Evolutionary conservation across 2,329 filamentous ascomycete genomes (phyloP), one percentile per base, ranked within the genome.

Genomic region (Verticillium nonalfalfae): DNA sequence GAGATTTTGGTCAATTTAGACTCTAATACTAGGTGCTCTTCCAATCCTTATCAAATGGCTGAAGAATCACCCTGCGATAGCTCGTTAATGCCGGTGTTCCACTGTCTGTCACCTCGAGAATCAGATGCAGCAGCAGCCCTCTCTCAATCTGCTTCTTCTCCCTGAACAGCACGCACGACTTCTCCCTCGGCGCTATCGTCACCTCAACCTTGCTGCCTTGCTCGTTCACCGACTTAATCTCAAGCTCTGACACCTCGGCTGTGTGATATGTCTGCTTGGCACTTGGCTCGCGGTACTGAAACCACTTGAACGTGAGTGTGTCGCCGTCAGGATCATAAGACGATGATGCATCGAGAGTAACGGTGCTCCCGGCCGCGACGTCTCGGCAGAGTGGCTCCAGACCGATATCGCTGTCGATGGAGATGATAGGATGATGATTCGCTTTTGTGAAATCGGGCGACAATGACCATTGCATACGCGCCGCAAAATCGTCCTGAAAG

Each of bases 321-420:
- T 75, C 74, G 5, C 69, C 70, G 61, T 83, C 78, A 0, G 79
- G 78, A 65, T 83, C 79, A 61, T 79, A 81, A 0, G 77, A 78
- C 36, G 68, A 69, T 0, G 74, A 74, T 0, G 80, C 80, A 62
- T 83, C 79, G 0, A 84, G 69, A 0, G 64, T 71, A 4, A 82
- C 66, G 0, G 69, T 72, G 3, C 71, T 67, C 0, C 75, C 76
- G 2, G 77, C 75, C 59, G 76, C 73, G 1, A 74, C 77, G 10
- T 74, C 68, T n/a, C 81, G 65, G 4, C 74, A 68, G 14, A 79
- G 61, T 0, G 76, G 75, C 1, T 70, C 68, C 6, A 73, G 68
- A 26, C 76, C 75, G 13, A 70, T 69, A 15, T 71, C 71, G 55
- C 78, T 80, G 61, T 83, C 76, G 2, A 76, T 66, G 10, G 77